Conservation (phyloP, 179 eudicot species). For the Patellifolia procumbens region DNA sequence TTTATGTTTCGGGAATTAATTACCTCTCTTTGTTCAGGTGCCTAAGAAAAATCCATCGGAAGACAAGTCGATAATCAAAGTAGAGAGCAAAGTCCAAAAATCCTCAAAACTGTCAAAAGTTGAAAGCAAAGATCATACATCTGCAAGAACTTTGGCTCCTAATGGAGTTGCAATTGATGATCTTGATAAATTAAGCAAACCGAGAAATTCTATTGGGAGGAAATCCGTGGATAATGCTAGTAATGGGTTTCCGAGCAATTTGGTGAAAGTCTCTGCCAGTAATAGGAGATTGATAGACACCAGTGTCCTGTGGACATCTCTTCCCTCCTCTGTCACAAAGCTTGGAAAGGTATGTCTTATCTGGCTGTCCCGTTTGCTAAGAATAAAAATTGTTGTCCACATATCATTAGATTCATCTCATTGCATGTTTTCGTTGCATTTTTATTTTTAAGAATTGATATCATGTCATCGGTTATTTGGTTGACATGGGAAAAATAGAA, state of each 20-base stretch:
- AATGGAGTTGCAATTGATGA: constrained; percentile 48
- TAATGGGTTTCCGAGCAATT: constrained; percentile 33
- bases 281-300: constrained; percentile 43
- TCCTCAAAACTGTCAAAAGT: constrained; percentile 50
- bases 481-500: background rate
- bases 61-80: constrained; percentile 58
- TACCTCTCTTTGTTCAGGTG: constrained; percentile 39
- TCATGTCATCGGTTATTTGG: background rate
- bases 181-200: constrained; percentile 42
- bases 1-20: constrained; percentile 5
- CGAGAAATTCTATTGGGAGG: constrained; percentile 50
- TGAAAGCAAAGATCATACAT: constrained; percentile 42
- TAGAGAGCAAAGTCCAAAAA: constrained; percentile 43
- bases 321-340: constrained; percentile 72
- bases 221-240: constrained; percentile 42
- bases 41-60: constrained; percentile 57
- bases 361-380: background rate
- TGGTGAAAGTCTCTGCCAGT: constrained; percentile 44
- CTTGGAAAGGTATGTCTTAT: constrained; percentile 71
- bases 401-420: background rate
- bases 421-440: background rate
- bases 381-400: background rate
- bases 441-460: background rate
- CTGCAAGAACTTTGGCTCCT: constrained; percentile 37
- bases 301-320: constrained; percentile 69